Percentiles rank a stretch among this genome's conserved stretches.
Evolutionary conservation across 495 filamentous ascomycete genomes (phyloP).

Genomic region (Penicillium longicatenatum): DNA sequence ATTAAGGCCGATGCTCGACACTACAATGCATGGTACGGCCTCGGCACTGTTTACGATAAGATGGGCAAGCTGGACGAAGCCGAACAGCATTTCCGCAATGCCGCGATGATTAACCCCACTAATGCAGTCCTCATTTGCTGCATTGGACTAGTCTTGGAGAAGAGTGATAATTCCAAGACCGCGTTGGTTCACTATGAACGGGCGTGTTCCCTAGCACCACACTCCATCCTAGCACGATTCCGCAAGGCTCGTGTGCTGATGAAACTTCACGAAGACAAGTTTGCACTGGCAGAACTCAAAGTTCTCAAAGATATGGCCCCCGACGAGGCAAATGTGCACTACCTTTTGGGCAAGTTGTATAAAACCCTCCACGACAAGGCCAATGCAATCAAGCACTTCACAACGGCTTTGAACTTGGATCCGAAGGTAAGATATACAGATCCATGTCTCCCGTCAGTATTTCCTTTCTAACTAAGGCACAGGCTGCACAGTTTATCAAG

Average conservation of each 20-base stretch:
- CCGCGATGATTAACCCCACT: slow-evolving; percentile 83
- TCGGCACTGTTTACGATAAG: slow-evolving; percentile 91
- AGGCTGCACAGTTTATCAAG: slow-evolving; percentile 92
- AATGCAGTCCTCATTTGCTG: slow-evolving; percentile 89
- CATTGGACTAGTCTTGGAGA: slow-evolving; percentile 86
- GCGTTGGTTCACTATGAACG: slow-evolving; percentile 79
- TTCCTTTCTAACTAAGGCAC: slow-evolving; percentile 20
- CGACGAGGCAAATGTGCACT: slow-evolving; percentile 95
- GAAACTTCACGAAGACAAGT: slow-evolving; percentile 66
- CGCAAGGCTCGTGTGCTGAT: slow-evolving; percentile 89
- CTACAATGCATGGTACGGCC: slow-evolving; percentile 97
- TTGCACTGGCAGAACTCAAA: slow-evolving; percentile 76
- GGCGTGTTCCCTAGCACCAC: slow-evolving; percentile 79
- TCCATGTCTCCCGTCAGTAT: neutral
- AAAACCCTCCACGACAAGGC: slow-evolving; percentile 77
- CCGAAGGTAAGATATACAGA: slow-evolving; percentile 71
- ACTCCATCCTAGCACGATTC: slow-evolving; percentile 78
- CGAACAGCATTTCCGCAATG: slow-evolving; percentile 85
- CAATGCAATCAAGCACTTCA: slow-evolving; percentile 86
- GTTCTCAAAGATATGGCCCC: slow-evolving; percentile 86
- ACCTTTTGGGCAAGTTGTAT: slow-evolving; percentile 83
- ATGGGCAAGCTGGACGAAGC: slow-evolving; percentile 90
- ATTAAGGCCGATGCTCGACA: slow-evolving; percentile 84
- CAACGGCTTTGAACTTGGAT: slow-evolving; percentile 91
- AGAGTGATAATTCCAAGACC: slow-evolving; percentile 73